Evolutionary conservation across 2,329 filamentous ascomycete genomes (phyloP).

Genomic region (Monilinia polystroma): DNA sequence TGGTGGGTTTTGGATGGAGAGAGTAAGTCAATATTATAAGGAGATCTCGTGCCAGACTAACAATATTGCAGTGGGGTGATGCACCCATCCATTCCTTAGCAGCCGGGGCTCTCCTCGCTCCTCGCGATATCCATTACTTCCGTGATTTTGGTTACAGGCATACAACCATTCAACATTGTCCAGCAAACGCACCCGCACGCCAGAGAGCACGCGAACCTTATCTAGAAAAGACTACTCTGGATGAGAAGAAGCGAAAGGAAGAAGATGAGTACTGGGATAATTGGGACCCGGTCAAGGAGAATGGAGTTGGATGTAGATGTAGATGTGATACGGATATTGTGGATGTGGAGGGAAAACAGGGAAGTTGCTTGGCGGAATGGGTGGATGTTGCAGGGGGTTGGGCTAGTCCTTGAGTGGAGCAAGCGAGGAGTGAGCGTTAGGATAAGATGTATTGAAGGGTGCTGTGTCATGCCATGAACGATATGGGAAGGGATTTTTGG

Average conservation of each 20-base stretch:
- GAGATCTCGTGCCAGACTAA: slow-evolving; percentile 30
- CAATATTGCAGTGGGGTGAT: slow-evolving; percentile 77
- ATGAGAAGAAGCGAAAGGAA: slow-evolving; percentile 80
- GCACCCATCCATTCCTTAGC: slow-evolving; percentile 97
- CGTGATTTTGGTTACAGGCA: slow-evolving; percentile 97
- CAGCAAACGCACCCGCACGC: slow-evolving; percentile 86
- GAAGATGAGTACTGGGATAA: slow-evolving; percentile 96
- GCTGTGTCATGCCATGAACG: slow-evolving; percentile 4
- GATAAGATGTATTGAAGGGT: slow-evolving; percentile 10
- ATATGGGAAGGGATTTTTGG: slow-evolving; percentile 4
- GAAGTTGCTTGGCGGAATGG: slow-evolving; percentile 93
- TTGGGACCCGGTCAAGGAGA: slow-evolving; percentile 85
- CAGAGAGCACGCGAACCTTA: slow-evolving; percentile 80
- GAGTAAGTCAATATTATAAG: slow-evolving; percentile 57
- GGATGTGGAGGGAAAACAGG: slow-evolving; percentile 96
- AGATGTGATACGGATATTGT: slow-evolving; percentile 96
- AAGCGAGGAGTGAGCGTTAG: slow-evolving; percentile 12
- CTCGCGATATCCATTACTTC: slow-evolving; percentile 94
- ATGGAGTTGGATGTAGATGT: slow-evolving; percentile 94
- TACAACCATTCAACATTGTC: slow-evolving; percentile 98
- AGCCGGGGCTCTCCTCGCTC: slow-evolving; percentile 79
- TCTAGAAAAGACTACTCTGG: slow-evolving; percentile 75
- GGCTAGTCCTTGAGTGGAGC: slow-evolving; percentile 49
- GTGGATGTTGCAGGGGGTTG: slow-evolving; percentile 95
- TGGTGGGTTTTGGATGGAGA: slow-evolving; percentile 98